phyloP scores from a whole-genome alignment of 352 stramenopile genomes.

The Phytophthora meadii region DNA sequence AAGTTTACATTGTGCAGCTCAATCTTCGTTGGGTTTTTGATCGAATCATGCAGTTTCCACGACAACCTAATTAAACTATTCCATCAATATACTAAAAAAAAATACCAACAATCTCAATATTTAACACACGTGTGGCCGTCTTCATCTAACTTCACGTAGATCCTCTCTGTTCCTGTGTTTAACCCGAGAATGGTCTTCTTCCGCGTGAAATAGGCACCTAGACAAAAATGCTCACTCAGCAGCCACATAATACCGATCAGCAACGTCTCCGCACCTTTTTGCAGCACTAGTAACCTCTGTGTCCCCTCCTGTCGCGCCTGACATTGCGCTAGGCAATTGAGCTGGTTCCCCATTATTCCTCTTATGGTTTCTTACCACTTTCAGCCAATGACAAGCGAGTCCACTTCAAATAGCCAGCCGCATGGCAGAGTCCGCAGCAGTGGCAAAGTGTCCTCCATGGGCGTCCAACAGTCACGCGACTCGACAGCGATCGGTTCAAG shows the following conservation, averaged over 20 bases:
- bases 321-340: slow-evolving; percentile 85
- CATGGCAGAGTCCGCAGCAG: not conserved
- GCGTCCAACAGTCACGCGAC: slow-evolving; percentile 25
- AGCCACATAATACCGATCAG: not conserved
- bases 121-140: slow-evolving; percentile 62
- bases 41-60: slow-evolving; percentile 68
- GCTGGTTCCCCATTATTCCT: slow-evolving; percentile 71
- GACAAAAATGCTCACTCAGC: not conserved
- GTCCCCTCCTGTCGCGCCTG: slow-evolving; percentile 67
- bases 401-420: slow-evolving; percentile 18
- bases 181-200: slow-evolving; percentile 83
- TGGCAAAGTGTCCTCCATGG: slow-evolving; percentile 14
- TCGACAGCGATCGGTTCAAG: not conserved
- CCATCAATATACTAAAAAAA: not conserved
- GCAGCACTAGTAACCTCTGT: slow-evolving; percentile 73
- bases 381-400: slow-evolving; percentile 16
- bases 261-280: slow-evolving; percentile 53
- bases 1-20: slow-evolving; percentile 55
- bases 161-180: slow-evolving; percentile 63
- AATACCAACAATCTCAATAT: not conserved
- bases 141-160: slow-evolving; percentile 66
- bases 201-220: slow-evolving; percentile 72
- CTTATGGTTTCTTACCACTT: not conserved
- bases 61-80: slow-evolving; percentile 50
- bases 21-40: slow-evolving; percentile 58